Conservation (phyloP, 2,329 filamentous ascomycete species). For the Dothistroma pini region DNA sequence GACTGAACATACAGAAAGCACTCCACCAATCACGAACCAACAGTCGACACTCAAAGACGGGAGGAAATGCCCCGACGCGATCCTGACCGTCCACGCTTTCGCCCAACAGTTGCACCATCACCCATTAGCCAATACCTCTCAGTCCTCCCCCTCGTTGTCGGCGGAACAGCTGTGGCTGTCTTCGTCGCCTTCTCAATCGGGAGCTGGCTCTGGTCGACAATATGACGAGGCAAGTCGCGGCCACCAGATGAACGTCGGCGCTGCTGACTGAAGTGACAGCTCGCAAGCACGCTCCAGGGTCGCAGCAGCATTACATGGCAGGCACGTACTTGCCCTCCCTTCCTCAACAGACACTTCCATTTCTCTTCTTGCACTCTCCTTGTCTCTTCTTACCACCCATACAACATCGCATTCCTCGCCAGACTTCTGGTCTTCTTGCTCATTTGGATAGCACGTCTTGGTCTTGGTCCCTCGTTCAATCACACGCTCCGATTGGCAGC, state of each 20-base stretch:
- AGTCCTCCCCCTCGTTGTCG: neutral
- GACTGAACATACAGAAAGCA: neutral
- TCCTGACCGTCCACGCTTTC: neutral
- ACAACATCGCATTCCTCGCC: constrained; percentile 23
- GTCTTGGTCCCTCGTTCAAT: constrained; percentile 21
- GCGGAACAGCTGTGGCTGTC: neutral
- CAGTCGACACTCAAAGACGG: neutral
- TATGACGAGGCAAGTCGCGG: neutral
- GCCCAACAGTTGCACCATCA: neutral
- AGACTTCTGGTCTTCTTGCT: constrained; percentile 23
- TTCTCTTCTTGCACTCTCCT: constrained; percentile 9
- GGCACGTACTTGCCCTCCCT: constrained; percentile 1
- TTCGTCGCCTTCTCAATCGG: neutral
- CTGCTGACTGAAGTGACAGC: neutral
- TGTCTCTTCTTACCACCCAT: constrained; percentile 13
- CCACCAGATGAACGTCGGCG: neutral
- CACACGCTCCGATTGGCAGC: constrained; percentile 31
- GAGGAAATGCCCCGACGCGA: neutral
- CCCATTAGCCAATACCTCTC: neutral
- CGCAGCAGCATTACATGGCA: neutral
- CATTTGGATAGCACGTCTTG: constrained; percentile 33
- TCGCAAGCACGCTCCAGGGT: constrained; percentile 1
- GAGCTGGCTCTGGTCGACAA: neutral
- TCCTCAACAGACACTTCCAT: neutral
- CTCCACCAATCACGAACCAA: neutral